Conservation (phyloP, 352 stramenopile species). For the Phytophthora agathidicida region DNA sequence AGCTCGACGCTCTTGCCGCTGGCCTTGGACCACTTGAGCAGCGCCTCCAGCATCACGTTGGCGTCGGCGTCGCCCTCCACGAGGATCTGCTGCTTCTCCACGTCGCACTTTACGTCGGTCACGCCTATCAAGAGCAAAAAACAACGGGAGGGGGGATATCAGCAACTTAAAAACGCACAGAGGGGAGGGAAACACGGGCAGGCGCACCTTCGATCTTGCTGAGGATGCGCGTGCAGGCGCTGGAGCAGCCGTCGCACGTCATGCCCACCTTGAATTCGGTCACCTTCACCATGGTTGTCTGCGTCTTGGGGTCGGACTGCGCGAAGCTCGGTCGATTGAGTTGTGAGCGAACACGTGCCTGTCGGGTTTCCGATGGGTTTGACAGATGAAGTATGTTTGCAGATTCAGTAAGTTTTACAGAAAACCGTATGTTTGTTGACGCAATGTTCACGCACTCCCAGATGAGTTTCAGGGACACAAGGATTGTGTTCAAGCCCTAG, state of each 20-base stretch:
- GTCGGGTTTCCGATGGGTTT: too few species aligned
- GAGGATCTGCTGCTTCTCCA: slow-evolving; percentile 89
- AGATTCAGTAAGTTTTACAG: too few species aligned
- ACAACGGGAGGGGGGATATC: neutral
- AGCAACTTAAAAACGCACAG: neutral
- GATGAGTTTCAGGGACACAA: too few species aligned
- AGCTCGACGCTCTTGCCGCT: slow-evolving; percentile 89
- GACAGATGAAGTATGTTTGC: too few species aligned
- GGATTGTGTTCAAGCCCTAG: too few species aligned
- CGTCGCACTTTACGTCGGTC: slow-evolving; percentile 81
- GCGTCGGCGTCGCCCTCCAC: slow-evolving; percentile 80
- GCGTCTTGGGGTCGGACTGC: slow-evolving; percentile 1
- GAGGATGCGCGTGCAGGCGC: slow-evolving; percentile 89
- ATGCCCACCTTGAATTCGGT: slow-evolving; percentile 92
- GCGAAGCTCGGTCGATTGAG: slow-evolving; percentile 29
- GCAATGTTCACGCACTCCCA: slow-evolving; percentile 3
- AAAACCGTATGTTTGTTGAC: slow-evolving; percentile 3
- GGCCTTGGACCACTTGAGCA: slow-evolving; percentile 90
- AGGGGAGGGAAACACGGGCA: neutral
- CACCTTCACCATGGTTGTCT: slow-evolving; percentile 56
- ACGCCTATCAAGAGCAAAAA: slow-evolving; percentile 60
- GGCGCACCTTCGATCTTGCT: slow-evolving; percentile 85
- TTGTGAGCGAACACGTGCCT: slow-evolving; percentile 19
- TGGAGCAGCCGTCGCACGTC: slow-evolving; percentile 91
- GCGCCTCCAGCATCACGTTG: slow-evolving; percentile 81